These are phyloP conservation scores for Aspergillus ochraceoroseus DNA, from an alignment of 2,329 filamentous ascomycete genomes.

Conservation along the genomic window DNA sequence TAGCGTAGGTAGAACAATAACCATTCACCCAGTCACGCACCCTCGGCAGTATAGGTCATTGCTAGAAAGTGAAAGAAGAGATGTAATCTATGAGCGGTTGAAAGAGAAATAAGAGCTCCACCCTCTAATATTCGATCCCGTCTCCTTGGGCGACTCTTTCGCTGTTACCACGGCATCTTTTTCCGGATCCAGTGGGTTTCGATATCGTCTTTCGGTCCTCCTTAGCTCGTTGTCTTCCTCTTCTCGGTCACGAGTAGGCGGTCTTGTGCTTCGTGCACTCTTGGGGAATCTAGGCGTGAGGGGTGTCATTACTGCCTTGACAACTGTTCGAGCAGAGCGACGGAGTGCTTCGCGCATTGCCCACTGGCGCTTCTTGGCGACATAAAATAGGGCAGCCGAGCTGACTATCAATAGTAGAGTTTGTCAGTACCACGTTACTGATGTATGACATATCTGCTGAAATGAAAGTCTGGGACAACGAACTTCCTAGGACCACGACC, in stretches of 20 bases:
- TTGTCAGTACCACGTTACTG: constrained; percentile 4
- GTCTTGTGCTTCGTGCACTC: constrained; percentile 8
- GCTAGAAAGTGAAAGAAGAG: background rate
- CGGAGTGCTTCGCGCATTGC: constrained; percentile 18
- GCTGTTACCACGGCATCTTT: constrained; percentile 10
- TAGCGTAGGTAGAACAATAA: constrained; percentile 1
- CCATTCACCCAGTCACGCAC: too few species aligned
- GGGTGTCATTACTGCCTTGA: constrained; percentile 17
- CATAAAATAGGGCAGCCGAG: constrained; percentile 20
- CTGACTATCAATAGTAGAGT: constrained; percentile 9
- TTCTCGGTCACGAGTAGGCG: background rate
- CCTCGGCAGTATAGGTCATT: background rate
- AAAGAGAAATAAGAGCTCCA: constrained; percentile 18
- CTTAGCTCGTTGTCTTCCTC: background rate
- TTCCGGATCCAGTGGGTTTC: constrained; percentile 11
- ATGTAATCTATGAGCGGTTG: constrained; percentile 5
- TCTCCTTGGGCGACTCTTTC: background rate
- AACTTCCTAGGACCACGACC: constrained; percentile 21
- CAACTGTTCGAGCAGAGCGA: constrained; percentile 17
- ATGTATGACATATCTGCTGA: too few species aligned
- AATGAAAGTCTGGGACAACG: constrained; percentile 1
- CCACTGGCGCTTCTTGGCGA: constrained; percentile 21
- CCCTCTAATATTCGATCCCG: constrained; percentile 3
- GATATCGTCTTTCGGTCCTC: background rate
- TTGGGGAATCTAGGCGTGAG: constrained; percentile 19